phyloP scores from a whole-genome alignment of 352 stramenopile genomes.

The Phytopythium chamaehyphon region DNA sequence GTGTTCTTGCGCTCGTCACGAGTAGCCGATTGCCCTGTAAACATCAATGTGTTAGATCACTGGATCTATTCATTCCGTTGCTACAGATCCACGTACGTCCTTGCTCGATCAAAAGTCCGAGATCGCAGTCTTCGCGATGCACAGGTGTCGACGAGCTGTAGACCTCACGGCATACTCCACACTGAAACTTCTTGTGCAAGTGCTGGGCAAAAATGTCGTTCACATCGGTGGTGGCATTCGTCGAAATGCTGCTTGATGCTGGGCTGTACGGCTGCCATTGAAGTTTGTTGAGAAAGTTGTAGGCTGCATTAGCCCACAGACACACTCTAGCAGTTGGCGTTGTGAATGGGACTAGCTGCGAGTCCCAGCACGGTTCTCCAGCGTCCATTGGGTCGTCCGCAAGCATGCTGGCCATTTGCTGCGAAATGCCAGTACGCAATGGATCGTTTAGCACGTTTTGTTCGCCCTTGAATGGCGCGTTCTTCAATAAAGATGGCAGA shows the following conservation, averaged over 20 bases:
- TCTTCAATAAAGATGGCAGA: not conserved
- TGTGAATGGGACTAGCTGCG: conserved; percentile 32
- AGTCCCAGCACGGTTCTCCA: conserved; percentile 5
- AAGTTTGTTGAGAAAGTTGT: conserved; percentile 62
- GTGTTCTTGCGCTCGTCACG: not conserved
- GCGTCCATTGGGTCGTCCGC: conserved; percentile 4
- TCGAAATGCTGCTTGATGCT: conserved; percentile 1
- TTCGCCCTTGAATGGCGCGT: not conserved
- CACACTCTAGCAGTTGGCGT: conserved; percentile 44
- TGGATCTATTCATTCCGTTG: too few species aligned
- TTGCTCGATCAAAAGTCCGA: conserved; percentile 61
- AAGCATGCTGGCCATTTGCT: not conserved
- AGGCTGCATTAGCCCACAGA: conserved; percentile 71
- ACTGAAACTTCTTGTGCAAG: conserved; percentile 32
- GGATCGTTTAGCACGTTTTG: not conserved
- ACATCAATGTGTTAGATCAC: not conserved
- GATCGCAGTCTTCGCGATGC: conserved; percentile 51
- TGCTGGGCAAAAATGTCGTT: conserved; percentile 32
- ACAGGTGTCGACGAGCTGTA: conserved; percentile 32
- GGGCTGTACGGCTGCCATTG: conserved; percentile 45
- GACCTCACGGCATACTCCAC: conserved; percentile 37
- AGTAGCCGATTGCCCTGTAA: conserved; percentile 12
- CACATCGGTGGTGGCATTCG: conserved; percentile 14
- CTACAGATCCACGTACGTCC: conserved; percentile 14
- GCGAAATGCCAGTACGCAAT: conserved; percentile 2